Evolutionary conservation across 2,329 filamentous ascomycete genomes (phyloP).

Genomic region (Arthroderma uncinatum): DNA sequence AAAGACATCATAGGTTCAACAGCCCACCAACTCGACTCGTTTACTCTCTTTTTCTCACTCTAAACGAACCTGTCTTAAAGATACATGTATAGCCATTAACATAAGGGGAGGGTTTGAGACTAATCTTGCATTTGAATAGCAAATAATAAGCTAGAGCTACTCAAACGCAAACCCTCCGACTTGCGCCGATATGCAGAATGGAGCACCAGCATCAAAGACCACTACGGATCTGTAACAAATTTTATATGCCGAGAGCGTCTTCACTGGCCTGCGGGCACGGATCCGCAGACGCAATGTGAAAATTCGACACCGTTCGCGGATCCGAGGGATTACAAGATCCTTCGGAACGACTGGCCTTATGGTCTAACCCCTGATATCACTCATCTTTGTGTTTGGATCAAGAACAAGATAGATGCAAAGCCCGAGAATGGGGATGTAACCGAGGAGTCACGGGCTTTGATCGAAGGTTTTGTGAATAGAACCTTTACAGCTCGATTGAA

Average conservation of each 20-base stretch:
- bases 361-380: slow-evolving; percentile 43
- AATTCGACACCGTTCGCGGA: slow-evolving; percentile 45
- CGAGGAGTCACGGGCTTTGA: slow-evolving; percentile 36
- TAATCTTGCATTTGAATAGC: slow-evolving; percentile 20
- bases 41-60: neutral
- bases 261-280: slow-evolving; percentile 36
- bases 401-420: slow-evolving; percentile 39
- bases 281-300: slow-evolving; percentile 18
- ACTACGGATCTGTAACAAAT: slow-evolving; percentile 46
- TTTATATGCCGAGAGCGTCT: slow-evolving; percentile 48
- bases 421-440: slow-evolving; percentile 41
- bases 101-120: neutral
- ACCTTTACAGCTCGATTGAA: slow-evolving; percentile 39
- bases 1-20: slow-evolving; percentile 41
- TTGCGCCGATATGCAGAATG: slow-evolving; percentile 50
- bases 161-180: slow-evolving; percentile 50
- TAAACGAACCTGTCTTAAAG: neutral
- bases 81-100: neutral
- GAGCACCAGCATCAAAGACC: slow-evolving; percentile 43
- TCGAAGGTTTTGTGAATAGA: slow-evolving; percentile 40
- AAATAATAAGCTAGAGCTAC: slow-evolving; percentile 43
- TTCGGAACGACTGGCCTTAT: slow-evolving; percentile 55
- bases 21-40: slow-evolving; percentile 11
- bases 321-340: slow-evolving; percentile 43
- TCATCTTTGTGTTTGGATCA: slow-evolving; percentile 49